Evolutionary conservation across 805 yeast species (phyloP).

Genomic region (Sugiyamaella mastotermitis): DNA sequence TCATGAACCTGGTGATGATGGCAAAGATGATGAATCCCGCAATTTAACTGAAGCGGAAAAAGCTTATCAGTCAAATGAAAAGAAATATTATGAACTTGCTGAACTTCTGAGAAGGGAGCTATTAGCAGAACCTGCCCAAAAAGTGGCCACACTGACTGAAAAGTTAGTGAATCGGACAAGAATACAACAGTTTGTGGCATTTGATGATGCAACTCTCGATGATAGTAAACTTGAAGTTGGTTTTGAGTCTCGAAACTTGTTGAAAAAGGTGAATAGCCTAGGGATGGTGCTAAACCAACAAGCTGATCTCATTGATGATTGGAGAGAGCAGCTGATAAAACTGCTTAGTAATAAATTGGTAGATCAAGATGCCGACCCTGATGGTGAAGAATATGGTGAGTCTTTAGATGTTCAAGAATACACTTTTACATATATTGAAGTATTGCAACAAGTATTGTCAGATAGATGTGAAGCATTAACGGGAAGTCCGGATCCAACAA

Average conservation of each 20-base stretch:
- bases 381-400: conserved; percentile 73
- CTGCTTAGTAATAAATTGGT: conserved; percentile 47
- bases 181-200: conserved; percentile 18
- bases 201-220: conserved; percentile 20
- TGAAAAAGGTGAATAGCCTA: conserved; percentile 14
- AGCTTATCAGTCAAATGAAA: conserved; percentile 41
- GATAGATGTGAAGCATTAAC: conserved; percentile 38
- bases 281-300: conserved; percentile 42
- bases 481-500: conserved; percentile 30
- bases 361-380: conserved; percentile 44
- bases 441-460: conserved; percentile 29
- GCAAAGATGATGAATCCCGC: conserved; percentile 14
- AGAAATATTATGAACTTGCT: conserved; percentile 51
- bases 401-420: conserved; percentile 72
- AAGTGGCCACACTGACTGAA: conserved; percentile 18
- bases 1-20: conserved; percentile 19
- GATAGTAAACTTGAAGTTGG: conserved; percentile 15
- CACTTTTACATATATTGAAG: conserved; percentile 35
- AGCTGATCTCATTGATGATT: conserved; percentile 43
- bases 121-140: conserved; percentile 35
- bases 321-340: conserved; percentile 41
- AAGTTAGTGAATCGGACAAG: conserved; percentile 13
- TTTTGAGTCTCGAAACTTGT: conserved; percentile 16
- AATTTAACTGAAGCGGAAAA: conserved; percentile 18
- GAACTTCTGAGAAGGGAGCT: conserved; percentile 52